A percentile compares a stretch with the other conserved stretches of the same genome.
Evolutionary conservation across 2,329 filamentous ascomycete genomes (phyloP).

Genomic region (Colletotrichum lini): DNA sequence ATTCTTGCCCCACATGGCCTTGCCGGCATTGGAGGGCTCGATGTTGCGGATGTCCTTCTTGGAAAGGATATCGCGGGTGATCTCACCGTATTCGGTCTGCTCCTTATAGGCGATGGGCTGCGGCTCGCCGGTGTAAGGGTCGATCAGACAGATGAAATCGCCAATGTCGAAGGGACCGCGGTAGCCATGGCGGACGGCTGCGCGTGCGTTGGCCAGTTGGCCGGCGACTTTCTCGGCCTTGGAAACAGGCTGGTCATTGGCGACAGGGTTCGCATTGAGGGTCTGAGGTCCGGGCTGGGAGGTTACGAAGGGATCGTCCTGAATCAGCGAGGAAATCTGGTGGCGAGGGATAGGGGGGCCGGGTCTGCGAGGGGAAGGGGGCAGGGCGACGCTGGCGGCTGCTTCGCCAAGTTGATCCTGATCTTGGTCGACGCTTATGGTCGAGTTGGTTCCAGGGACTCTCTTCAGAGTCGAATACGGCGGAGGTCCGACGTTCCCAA

Average conservation of each 20-base stretch:
- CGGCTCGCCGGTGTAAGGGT: conserved; percentile 26
- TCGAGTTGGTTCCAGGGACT: not conserved
- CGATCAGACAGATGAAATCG: conserved; percentile 18
- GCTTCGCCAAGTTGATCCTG: too few relatives aligned
- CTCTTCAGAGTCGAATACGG: not conserved
- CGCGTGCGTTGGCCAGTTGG: not conserved
- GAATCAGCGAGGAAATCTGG: not conserved
- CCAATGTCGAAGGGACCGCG: conserved; percentile 26
- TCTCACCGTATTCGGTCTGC: not conserved
- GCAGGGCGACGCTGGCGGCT: not conserved
- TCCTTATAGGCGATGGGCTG: not conserved
- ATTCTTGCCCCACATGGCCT: conserved; percentile 14
- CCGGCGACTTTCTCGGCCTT: not conserved
- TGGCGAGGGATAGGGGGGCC: not conserved
- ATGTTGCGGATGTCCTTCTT: not conserved
- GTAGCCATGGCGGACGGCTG: not conserved
- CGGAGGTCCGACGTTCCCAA: not conserved
- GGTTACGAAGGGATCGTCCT: not conserved
- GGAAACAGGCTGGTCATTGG: not conserved
- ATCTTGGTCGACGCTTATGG: not conserved
- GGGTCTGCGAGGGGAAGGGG: not conserved
- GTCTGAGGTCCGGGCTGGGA: not conserved
- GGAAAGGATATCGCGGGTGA: not conserved
- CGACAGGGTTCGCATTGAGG: too few relatives aligned
- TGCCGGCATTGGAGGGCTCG: not conserved